Evolutionary conservation across 345 rosid species (phyloP).

Genomic region (Euphorbia peplus): DNA sequence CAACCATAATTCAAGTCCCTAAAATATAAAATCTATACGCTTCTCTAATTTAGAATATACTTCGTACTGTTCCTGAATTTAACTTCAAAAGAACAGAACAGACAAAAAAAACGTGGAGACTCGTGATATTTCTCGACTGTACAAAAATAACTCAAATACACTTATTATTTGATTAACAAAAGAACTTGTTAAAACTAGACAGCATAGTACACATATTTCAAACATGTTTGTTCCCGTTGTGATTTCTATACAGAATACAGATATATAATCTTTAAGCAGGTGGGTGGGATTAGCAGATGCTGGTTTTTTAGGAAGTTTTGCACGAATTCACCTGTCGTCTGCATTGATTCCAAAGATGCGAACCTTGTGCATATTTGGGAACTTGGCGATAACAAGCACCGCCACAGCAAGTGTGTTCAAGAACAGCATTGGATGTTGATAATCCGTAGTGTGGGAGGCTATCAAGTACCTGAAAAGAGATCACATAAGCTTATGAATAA

Average conservation of each 20-base stretch:
- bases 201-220: constrained; percentile 21
- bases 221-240: constrained; percentile 20
- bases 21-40: too few relatives aligned
- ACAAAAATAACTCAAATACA: constrained; percentile 28
- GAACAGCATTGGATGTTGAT: constrained; percentile 88
- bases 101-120: not conserved
- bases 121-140: constrained; percentile 32
- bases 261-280: constrained; percentile 23
- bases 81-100: too few relatives aligned
- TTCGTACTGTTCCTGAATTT: too few relatives aligned
- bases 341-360: constrained; percentile 97
- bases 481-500: not conserved
- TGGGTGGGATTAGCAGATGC: constrained; percentile 18
- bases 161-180: constrained; percentile 23
- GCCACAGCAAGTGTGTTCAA: constrained; percentile 82
- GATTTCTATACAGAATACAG: constrained; percentile 37
- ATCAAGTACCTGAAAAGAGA: constrained; percentile 67
- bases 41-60: too few relatives aligned
- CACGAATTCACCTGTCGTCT: constrained; percentile 57
- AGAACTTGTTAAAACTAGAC: constrained; percentile 16
- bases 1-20: too few relatives aligned
- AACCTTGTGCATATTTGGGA: constrained; percentile 99
- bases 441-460: constrained; percentile 96
- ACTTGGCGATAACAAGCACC: constrained; percentile 91
- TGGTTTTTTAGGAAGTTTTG: constrained; percentile 9